Conservation (phyloP, 2,329 filamentous ascomycete genomes). For the Diaporthe eres region DNA sequence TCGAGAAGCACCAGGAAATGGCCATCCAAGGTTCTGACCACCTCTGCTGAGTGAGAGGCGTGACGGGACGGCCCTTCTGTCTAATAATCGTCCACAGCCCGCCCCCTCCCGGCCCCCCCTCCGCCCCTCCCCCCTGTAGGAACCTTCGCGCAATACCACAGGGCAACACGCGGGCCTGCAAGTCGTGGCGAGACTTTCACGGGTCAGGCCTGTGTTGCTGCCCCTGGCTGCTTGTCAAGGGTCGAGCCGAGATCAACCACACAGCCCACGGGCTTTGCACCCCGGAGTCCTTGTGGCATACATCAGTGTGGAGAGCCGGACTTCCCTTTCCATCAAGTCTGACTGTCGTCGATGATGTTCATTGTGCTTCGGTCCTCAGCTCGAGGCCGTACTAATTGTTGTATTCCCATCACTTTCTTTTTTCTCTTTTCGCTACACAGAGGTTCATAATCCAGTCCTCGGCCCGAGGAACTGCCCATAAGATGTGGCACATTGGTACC, state of each 20-base stretch:
- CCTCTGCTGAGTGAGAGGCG: not conserved
- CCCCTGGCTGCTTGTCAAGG: not conserved
- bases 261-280: not conserved
- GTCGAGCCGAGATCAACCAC: slow-evolving; percentile 27
- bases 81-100: not conserved
- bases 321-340: slow-evolving; percentile 6
- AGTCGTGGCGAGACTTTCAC: slow-evolving; percentile 10
- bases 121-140: not conserved
- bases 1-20: slow-evolving; percentile 10
- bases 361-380: not conserved
- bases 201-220: not conserved
- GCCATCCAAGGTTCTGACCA: slow-evolving; percentile 23
- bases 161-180: slow-evolving; percentile 7
- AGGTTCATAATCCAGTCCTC: not conserved
- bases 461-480: not conserved
- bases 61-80: slow-evolving; percentile 24
- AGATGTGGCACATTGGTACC: slow-evolving; percentile 40
- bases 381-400: not conserved
- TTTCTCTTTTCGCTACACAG: not conserved
- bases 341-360: not conserved
- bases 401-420: not conserved
- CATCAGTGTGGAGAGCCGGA: slow-evolving; percentile 17
- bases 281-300: not conserved
- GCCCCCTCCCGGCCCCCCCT: not conserved
- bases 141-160: not conserved